Conservation (phyloP, 163 green algal species). For the Scenedesmus sp. region DNA sequence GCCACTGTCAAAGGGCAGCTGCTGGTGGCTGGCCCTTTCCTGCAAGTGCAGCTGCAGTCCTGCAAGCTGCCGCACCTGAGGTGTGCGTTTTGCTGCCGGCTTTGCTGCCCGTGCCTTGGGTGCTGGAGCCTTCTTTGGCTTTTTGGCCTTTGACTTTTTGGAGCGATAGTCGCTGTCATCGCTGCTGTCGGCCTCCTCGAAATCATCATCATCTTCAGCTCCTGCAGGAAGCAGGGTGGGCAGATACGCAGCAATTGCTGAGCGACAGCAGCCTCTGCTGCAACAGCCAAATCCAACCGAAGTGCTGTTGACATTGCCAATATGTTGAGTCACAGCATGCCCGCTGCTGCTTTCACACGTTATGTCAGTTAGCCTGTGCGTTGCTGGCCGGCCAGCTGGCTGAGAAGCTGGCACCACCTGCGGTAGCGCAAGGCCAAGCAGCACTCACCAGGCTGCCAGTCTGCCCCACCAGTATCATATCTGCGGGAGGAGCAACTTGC, state of each 20-base stretch:
- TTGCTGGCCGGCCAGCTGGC: neutral
- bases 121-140: neutral
- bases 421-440: neutral
- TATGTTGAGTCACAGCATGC: neutral
- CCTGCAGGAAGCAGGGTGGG: constrained; percentile 1
- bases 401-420: neutral
- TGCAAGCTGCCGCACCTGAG: constrained; percentile 4
- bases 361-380: neutral
- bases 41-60: neutral
- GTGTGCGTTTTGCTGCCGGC: neutral
- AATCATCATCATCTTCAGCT: constrained; percentile 30
- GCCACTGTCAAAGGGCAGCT: neutral
- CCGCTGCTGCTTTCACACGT: neutral
- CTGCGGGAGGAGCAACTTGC: neutral
- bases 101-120: neutral
- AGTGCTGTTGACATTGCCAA: neutral
- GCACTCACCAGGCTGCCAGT: constrained; percentile 44
- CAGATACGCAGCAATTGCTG: neutral
- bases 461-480: constrained; percentile 9
- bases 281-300: neutral
- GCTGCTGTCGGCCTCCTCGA: constrained; percentile 46
- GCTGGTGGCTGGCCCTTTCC: neutral
- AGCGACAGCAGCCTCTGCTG: neutral
- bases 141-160: constrained; percentile 26
- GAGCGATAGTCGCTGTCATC: constrained; percentile 48